Base-by-base conservation (phyloP, 129 eudicot species). In the Erigeron canadensis region DNA sequence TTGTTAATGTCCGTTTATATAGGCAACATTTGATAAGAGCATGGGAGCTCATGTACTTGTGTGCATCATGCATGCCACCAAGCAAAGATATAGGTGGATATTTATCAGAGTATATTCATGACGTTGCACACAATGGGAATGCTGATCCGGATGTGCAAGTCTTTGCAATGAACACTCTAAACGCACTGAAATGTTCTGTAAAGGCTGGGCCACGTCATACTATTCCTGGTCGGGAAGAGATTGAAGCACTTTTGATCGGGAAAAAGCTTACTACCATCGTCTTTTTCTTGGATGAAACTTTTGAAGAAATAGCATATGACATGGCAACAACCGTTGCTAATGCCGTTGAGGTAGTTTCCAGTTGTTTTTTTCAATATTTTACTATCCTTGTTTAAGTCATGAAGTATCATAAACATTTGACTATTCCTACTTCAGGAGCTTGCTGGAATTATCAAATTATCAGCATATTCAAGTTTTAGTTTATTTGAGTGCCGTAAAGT, bases 11-110 rank as follows among this genome's bases (percentile, higher is more conserved):
- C 38, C 68, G 63, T 65, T 5, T 77, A 16, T 75, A 38, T 75
- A 95, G 99, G 89, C 84, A 77, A 73, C 83, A 83, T 76, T 79
- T 90, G 66, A 74, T 90, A n/a, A 90, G 83, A 79, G 97, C 97
- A 21, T 95, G 99, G 99, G 99, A 95, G 70, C 87, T 95, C 37
- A 95, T 95, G 97, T 90, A 88, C 70, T 75, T 95, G 65, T 95
- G 99, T 83, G 94, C 97, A 63, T 95, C 97, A 34, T 95, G 96
- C 81, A 90, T 95, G 99, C 97, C 96, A 22, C 99, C 99, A 75
- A 86, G 93, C 87, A 95, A 95, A 81, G 97, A 95, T 55, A 86
- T 95, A 65, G 97, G 89, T 21, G 96, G 88, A 42, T 95, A 90
- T 80, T 80, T 95, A 66, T 90, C 97, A 6, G 97, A 90, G 72